These are phyloP conservation scores for Reticulascus tulasneorum DNA, from an alignment of 2,329 filamentous ascomycete species.

Conservation along the genomic window DNA sequence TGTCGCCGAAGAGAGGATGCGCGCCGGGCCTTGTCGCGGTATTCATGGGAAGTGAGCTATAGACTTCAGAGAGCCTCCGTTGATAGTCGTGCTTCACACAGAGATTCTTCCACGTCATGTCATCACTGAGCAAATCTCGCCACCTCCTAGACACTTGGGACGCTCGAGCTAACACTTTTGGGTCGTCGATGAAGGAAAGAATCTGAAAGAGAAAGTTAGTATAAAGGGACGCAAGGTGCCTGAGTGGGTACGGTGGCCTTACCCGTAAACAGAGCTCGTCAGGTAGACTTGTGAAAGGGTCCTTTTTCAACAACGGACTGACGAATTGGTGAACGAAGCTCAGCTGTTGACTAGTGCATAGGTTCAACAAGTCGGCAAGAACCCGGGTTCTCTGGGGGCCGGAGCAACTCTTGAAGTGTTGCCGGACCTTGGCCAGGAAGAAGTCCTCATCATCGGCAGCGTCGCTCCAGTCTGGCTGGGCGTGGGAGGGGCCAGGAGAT, in stretches of 20 bases:
- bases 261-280: constrained; percentile 90
- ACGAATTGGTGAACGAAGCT: constrained; percentile 97
- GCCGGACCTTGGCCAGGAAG: constrained; percentile 73
- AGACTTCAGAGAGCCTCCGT: constrained; percentile 51
- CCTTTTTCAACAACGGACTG: constrained; percentile 89
- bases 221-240: not conserved
- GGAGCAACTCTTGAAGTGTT: constrained; percentile 75
- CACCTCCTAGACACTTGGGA: constrained; percentile 95
- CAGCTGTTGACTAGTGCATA: constrained; percentile 91
- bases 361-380: constrained; percentile 82
- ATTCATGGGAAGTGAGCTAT: constrained; percentile 12
- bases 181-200: constrained; percentile 94
- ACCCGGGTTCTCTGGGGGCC: constrained; percentile 74
- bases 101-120: constrained; percentile 97
- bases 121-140: constrained; percentile 89
- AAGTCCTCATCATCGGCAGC: constrained; percentile 78
- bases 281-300: constrained; percentile 87
- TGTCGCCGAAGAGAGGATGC: constrained; percentile 8
- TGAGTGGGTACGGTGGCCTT: constrained; percentile 28
- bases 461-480: constrained; percentile 69
- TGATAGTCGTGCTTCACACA: constrained; percentile 93
- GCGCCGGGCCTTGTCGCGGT: constrained; percentile 6
- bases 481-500: constrained; percentile 58
- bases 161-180: constrained; percentile 85
- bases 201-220: constrained; percentile 51